Base-by-base conservation (phyloP, 257 asterid genomes). In the Plantago ovata region DNA sequence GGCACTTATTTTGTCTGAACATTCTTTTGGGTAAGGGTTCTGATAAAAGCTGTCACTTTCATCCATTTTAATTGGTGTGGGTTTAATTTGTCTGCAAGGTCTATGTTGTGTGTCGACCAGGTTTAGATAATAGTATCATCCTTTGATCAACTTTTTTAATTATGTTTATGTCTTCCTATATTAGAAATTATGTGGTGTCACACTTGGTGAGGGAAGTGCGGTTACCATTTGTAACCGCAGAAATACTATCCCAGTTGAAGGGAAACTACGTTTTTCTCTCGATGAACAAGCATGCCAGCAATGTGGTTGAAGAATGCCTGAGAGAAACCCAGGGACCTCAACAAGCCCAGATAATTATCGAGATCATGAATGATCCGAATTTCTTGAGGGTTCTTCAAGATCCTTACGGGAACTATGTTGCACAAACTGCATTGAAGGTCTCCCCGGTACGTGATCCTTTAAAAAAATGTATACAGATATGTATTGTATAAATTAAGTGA, bases 141-240 rank as follows among this genome's bases (percentile, higher is more conserved):
- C 13, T 13, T 19, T 19, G 4, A 38, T 12, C 16, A 16, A 19
- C 4, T 0, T 58, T 19, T 14, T 43, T 7, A 19, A 10, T 36
- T 43, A 49, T 13, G 12, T 10, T 40, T 12, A 6, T 6, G 16
- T 33, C 16, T 39, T 22, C 14, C 24, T 42, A 15, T 41, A 15
- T 46, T 68, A 87, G 94, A 65, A 88, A 88, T 39, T 88, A 85
- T 49, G 95, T 88, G 10, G 86, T 88, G 45, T 94, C 85, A 28
- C 75, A 62, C 43, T 32, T 82, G 3, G 0, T 85, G 15, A 79
- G 72, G 8, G 5, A 2, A 24, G 46, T 75, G 12, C 36, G 19
- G 32, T 67, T 54, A 1, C 47, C 40, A 1, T 56, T 16, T 0
- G 72, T 71, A 0, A 76, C 79, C 0, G 33, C 10, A 7, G 66